phyloP scores from a whole-genome alignment of 148 eudicot species.

The Vaccinium corymbosum region DNA sequence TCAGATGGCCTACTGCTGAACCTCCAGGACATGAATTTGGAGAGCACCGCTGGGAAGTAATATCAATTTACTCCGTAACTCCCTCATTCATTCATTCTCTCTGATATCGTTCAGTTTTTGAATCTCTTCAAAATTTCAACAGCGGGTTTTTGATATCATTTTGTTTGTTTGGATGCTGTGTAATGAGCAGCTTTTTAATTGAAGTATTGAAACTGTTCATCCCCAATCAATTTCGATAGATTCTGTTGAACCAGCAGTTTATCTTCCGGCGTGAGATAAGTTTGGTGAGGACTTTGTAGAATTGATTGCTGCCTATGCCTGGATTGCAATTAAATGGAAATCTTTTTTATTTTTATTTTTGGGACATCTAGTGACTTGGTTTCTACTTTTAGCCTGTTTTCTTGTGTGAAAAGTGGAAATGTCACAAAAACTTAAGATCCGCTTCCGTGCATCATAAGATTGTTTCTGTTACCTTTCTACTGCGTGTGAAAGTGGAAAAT shows the following conservation, averaged over 20 bases:
- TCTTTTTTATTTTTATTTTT: background rate
- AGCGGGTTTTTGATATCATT: background rate
- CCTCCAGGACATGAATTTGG: constrained; percentile 49
- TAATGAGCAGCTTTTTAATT: background rate
- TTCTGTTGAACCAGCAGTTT: background rate
- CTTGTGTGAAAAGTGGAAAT: background rate
- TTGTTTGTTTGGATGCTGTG: background rate
- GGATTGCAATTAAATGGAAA: too few relatives aligned
- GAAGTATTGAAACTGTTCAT: background rate
- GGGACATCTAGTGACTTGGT: background rate
- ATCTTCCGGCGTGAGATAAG: background rate
- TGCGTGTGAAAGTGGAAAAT: too few relatives aligned
- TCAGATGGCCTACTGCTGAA: constrained; percentile 74
- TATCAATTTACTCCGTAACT: background rate
- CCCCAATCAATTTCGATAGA: background rate
- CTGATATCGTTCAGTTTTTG: background rate
- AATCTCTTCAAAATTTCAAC: background rate
- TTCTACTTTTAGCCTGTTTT: background rate
- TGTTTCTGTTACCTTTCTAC: too few relatives aligned
- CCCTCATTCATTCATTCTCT: background rate
- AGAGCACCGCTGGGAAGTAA: constrained; percentile 27
- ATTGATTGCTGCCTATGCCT: too few relatives aligned
- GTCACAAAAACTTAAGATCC: background rate
- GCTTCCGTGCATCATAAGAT: too few relatives aligned
- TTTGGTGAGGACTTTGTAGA: background rate